phyloP scores from a whole-genome alignment of 495 filamentous ascomycete genomes.

The Amphirosellinia nigrospora region DNA sequence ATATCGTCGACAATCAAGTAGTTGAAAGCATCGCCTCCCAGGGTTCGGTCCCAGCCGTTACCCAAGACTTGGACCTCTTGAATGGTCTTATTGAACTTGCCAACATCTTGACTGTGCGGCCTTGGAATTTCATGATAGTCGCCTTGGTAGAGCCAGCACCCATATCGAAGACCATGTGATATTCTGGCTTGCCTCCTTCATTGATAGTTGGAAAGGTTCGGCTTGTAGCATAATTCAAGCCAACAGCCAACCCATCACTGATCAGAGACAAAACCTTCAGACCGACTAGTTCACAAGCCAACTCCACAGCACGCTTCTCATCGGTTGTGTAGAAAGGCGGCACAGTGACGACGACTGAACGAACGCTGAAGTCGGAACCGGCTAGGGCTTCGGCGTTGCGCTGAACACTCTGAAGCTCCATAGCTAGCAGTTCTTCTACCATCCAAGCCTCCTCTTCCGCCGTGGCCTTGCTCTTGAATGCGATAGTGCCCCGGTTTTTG shows the following conservation, averaged over 20 bases:
- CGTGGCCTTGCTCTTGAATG: conserved; percentile 72
- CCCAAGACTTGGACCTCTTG: conserved; percentile 91
- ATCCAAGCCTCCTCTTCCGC: conserved; percentile 73
- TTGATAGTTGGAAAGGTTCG: conserved; percentile 84
- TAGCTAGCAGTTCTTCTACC: conserved; percentile 93
- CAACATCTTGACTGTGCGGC: conserved; percentile 84
- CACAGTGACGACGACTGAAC: conserved; percentile 86
- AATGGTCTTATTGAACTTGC: conserved; percentile 93
- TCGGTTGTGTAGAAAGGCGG: conserved; percentile 90
- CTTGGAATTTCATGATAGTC: conserved; percentile 90
- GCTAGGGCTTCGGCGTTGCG: conserved; percentile 85
- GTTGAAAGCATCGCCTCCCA: conserved; percentile 92
- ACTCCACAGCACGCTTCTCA: conserved; percentile 80
- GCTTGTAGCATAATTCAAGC: conserved; percentile 91
- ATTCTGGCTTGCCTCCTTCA: conserved; percentile 86
- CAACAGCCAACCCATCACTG: conserved; percentile 91
- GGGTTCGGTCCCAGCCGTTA: conserved; percentile 82
- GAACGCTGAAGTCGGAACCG: conserved; percentile 74
- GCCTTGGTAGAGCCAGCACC: conserved; percentile 96
- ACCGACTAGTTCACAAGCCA: conserved; percentile 87
- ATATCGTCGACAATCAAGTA: conserved; percentile 86
- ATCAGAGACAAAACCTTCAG: conserved; percentile 83
- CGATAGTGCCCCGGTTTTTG: conserved; percentile 70
- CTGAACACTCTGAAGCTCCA: conserved; percentile 91
- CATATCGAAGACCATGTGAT: conserved; percentile 96